phyloP scores from a whole-genome alignment of 139 green algal genomes.

The Chlorella vulgaris region DNA sequence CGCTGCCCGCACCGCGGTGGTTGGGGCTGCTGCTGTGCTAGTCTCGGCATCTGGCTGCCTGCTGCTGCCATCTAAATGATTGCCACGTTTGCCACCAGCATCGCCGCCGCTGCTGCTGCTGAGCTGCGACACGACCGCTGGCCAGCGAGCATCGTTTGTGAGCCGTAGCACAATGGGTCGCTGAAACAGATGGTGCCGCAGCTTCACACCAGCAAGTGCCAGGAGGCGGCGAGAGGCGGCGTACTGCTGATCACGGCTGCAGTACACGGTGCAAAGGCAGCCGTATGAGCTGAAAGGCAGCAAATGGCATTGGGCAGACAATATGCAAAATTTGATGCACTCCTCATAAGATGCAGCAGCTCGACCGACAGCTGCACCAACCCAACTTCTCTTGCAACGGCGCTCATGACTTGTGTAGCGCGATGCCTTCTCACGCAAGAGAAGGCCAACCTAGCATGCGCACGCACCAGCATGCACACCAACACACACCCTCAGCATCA shows the following conservation, averaged over 20 bases:
- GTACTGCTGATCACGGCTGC: constrained; percentile 66
- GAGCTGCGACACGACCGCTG: neutral
- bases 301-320: neutral
- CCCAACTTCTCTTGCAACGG: too few species aligned
- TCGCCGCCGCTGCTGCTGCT: neutral
- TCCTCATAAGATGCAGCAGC: too few species aligned
- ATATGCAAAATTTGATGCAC: too few species aligned
- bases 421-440: too few species aligned
- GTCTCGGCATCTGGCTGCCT: too few species aligned
- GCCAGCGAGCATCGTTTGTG: constrained; percentile 22
- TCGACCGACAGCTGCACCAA: too few species aligned
- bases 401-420: too few species aligned
- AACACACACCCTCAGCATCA: too few species aligned
- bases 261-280: neutral
- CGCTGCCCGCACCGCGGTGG: neutral
- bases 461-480: too few species aligned
- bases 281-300: too few species aligned
- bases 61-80: neutral
- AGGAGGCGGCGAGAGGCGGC: constrained; percentile 70
- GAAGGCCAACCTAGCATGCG: too few species aligned
- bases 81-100: neutral
- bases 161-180: constrained; percentile 40
- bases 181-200: constrained; percentile 70
- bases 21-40: neutral
- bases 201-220: constrained; percentile 69